Evolutionary conservation across 1,139 yeast genomes (phyloP), one percentile per base, ranked within the genome.

Genomic region (Taphrina wiesneri): DNA sequence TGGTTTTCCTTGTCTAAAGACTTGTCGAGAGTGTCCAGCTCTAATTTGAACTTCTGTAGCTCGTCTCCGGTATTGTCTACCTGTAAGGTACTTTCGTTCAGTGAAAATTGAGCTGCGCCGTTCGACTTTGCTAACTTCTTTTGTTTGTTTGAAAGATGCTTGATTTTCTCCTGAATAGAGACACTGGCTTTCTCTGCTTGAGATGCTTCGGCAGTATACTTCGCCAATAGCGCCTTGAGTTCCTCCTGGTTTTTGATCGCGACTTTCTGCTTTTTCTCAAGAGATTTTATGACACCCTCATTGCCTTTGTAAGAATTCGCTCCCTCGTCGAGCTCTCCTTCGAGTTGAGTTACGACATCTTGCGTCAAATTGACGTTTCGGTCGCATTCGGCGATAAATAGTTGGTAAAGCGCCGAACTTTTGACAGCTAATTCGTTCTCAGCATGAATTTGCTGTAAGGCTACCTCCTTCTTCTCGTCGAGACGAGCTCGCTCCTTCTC

Each of bases 131-230:
- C 81, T 11, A 85, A 80, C 74, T 90, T 90, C 72, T 84, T 83
- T 65, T 81, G 79, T 72, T 87, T 90, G 46, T 77, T 79, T 28
- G 79, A 81, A 57, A 86, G 75, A 74, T 88, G 79, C 75, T 88
- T 90, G 64, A 82, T 79, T 74, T 85, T 87, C 75, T 91, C 97
- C 70, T 90, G 95, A 64, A 83, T 77, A 2, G 91, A 82, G 6
- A 90, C 91, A 62, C 80, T 84, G 45, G 83, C 84, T 28, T 75
- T 73, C 66, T 77, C 79, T 30, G 71, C 73, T 56, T 73, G 73
- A 9, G 76, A 72, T 47, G 75, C 69, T 19, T 68, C 67, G 45
- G 70, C 69, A 17, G 64, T 56, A 15, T 66, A 47, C 28, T 60
- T 51, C 13, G 56, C 32, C 17, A 47, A 61, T 43, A 36, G 54